Base-by-base conservation (phyloP, 1,139 yeast species). In the Yamadazyma jaroonii region DNA sequence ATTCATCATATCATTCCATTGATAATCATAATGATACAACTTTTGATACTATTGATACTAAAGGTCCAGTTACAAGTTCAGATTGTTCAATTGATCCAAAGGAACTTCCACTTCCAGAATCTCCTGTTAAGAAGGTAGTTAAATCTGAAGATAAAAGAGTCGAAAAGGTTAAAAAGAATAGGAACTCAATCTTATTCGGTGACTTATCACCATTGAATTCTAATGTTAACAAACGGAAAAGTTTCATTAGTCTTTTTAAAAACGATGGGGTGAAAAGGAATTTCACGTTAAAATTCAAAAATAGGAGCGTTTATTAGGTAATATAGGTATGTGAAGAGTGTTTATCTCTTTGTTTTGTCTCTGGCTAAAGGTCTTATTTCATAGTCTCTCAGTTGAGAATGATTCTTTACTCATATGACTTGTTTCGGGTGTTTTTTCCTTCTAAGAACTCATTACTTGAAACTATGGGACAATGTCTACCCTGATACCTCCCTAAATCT, bases 201-300 rank as follows among this genome's bases (percentile, higher is more conserved):
- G 42, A 43, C 13, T 38, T 45, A 29, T 38, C 40, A 9, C 31
- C 44, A 15, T 32, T 46, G 10, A 31, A 45, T 28, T 48, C 46
- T 8, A 37, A 43, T 29, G 41, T 45, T 9, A 41, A 41, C 27
- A 48, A 48, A 15, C 36, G 52, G 21, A 47, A 47, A 36, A 52
- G 56, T 29, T 41, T 53, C 24, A 45, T 52, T 8, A 39, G 38
- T 14, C 32, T 52, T 20, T 50, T 53, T 37, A 44, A 44, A 21
- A 44, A 42, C 13, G 52, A 49, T 12, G 44, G 45, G 12, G 43
- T 48, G 14, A 44, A 43, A 33, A 37, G 52, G 27, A 51, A 43
- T 34, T 44, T 50, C 29, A 45, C 56, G 5, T 33, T 53, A 24
- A 53, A 50, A 36, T 35, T 52, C 26, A 52, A 48, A 31, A 44